Evolutionary conservation across 805 yeast genomes (phyloP).

Genomic region (Wickerhamiella kazuoi): DNA sequence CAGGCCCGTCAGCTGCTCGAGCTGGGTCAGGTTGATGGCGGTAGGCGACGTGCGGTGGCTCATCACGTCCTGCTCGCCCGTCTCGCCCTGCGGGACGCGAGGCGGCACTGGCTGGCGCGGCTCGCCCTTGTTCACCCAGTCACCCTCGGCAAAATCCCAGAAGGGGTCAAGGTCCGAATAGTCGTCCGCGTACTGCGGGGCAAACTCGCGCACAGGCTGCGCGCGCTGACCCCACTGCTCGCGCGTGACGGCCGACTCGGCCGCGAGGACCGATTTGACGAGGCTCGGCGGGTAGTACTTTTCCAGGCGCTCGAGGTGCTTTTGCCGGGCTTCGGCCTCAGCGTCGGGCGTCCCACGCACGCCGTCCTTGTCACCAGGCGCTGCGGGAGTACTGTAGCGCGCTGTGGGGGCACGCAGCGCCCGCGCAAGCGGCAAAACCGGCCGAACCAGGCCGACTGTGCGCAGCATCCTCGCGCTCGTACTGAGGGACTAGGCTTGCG

Average conservation of each 20-base stretch:
- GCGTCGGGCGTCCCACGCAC: neutral
- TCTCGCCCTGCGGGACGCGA: constrained; percentile 32
- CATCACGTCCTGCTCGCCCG: constrained; percentile 20
- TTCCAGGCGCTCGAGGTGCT: constrained; percentile 39
- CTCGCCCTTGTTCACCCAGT: constrained; percentile 29
- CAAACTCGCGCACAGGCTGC: constrained; percentile 33
- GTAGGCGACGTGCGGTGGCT: constrained; percentile 12
- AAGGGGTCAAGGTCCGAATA: constrained; percentile 51
- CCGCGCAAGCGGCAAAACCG: too few relatives aligned
- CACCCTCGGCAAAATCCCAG: constrained; percentile 46
- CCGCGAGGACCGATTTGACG: constrained; percentile 60
- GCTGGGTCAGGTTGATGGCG: constrained; percentile 18
- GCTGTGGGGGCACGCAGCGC: too few relatives aligned
- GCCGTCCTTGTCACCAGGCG: neutral
- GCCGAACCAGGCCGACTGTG: too few relatives aligned
- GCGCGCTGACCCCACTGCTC: constrained; percentile 33
- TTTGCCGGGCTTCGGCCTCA: neutral
- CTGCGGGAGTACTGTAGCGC: too few relatives aligned
- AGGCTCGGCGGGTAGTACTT: constrained; percentile 72
- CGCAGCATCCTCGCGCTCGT: too few relatives aligned
- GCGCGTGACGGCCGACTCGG: constrained; percentile 62
- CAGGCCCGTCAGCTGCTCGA: constrained; percentile 20
- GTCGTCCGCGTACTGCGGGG: constrained; percentile 58
- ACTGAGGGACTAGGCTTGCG: too few relatives aligned
- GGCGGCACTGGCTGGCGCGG: constrained; percentile 45